Percentiles rank a stretch among this genome's conserved stretches.
Conservation (phyloP, 495 filamentous ascomycete genomes). For the Lasiosphaeria hispida region DNA sequence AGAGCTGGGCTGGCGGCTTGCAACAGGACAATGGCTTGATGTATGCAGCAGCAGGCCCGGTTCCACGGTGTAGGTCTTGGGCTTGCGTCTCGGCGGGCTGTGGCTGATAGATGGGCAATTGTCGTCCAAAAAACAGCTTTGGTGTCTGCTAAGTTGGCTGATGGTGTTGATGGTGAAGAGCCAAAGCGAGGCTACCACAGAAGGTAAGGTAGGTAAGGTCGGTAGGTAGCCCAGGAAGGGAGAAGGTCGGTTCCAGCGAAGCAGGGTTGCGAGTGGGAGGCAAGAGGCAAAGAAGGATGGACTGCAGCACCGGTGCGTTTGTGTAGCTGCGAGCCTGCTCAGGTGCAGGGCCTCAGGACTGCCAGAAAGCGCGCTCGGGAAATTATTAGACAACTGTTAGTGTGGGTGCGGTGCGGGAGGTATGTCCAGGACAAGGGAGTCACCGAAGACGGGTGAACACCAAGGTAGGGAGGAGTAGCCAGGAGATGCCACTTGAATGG, state of each 20-base stretch:
- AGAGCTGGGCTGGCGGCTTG: constrained; percentile 12
- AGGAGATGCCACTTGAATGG: neutral
- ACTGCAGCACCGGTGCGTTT: constrained; percentile 18
- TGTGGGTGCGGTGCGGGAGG: constrained; percentile 26
- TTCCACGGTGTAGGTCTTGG: constrained; percentile 1
- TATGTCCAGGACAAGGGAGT: constrained; percentile 24
- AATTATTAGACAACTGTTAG: constrained; percentile 25
- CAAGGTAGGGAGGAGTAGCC: too few relatives aligned
- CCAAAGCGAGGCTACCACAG: neutral
- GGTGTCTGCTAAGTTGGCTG: neutral
- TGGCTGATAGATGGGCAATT: neutral
- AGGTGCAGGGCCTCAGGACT: constrained; percentile 4
- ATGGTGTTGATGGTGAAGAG: too few relatives aligned
- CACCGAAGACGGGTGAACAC: neutral
- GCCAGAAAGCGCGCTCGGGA: constrained; percentile 30
- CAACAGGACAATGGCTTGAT: constrained; percentile 19
- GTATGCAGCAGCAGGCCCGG: constrained; percentile 4
- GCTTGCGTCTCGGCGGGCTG: neutral
- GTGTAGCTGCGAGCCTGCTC: constrained; percentile 11
- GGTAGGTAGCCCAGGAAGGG: neutral
- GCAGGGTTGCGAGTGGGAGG: neutral
- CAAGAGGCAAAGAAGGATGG: constrained; percentile 1
- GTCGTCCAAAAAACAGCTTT: neutral
- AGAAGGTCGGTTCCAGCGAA: constrained; percentile 3
- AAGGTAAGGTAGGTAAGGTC: neutral